These are phyloP conservation scores for Articulospora tetracladia DNA, from an alignment of 495 filamentous ascomycete species.

Conservation along the genomic window DNA sequence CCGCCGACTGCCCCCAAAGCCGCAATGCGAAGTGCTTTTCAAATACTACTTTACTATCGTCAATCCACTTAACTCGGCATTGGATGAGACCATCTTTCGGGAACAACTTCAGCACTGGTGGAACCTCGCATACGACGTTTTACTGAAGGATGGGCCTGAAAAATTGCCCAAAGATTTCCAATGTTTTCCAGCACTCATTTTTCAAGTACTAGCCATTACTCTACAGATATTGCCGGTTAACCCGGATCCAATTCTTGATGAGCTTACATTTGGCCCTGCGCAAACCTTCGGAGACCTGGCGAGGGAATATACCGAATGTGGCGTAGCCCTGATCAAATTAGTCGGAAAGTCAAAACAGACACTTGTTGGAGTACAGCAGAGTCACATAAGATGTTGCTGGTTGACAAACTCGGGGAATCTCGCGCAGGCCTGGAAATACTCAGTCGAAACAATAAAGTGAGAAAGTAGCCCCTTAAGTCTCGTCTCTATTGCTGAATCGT, in stretches of 20 bases:
- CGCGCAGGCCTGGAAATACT: not conserved
- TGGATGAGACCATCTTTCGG: not conserved
- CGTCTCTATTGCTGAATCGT: not conserved
- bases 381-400: not conserved
- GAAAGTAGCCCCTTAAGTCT: not conserved
- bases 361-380: slow-evolving; percentile 1
- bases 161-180: not conserved
- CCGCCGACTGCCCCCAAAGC: not conserved
- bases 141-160: not conserved
- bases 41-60: not conserved
- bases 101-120: slow-evolving; percentile 1
- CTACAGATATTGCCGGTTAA: not conserved
- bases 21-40: not conserved
- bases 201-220: not conserved
- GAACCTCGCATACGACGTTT: not conserved
- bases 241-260: not conserved
- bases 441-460: not conserved
- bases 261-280: not conserved
- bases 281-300: not conserved
- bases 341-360: not conserved
- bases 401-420: slow-evolving; percentile 1
- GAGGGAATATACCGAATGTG: slow-evolving; percentile 1
- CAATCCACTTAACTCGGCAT: not conserved
- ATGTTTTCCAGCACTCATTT: slow-evolving; percentile 3
- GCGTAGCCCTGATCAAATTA: not conserved